phyloP scores from a whole-genome alignment of 2,329 filamentous ascomycete species.

The Trichoderma simmonsii region DNA sequence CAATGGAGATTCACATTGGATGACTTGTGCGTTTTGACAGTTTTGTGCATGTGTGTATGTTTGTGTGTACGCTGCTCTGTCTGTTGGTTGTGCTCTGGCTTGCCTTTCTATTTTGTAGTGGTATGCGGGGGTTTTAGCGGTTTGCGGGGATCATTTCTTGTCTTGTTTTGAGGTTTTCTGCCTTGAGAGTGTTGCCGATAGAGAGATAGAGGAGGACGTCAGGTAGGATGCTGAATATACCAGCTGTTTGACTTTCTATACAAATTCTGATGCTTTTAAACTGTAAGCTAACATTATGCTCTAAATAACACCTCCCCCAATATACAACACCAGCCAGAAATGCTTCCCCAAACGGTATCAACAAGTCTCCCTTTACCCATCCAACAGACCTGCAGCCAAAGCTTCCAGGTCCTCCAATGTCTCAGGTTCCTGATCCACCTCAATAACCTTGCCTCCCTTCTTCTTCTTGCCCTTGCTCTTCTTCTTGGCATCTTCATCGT shows the following conservation, averaged over 20 bases:
- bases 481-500: constrained; percentile 41
- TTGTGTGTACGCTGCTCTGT: neutral
- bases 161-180: neutral
- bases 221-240: neutral
- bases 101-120: neutral
- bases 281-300: neutral
- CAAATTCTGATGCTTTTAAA: neutral
- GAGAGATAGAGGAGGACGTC: neutral
- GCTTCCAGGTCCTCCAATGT: constrained; percentile 77
- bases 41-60: neutral
- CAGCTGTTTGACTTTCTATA: neutral
- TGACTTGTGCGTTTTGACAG: neutral
- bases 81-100: neutral
- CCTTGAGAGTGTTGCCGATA: neutral
- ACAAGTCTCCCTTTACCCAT: constrained; percentile 33
- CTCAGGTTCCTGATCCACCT: constrained; percentile 66
- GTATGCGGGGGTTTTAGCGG: too few relatives aligned
- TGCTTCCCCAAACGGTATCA: neutral
- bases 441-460: constrained; percentile 55
- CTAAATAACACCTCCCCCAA: neutral
- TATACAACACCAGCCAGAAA: neutral
- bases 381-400: constrained; percentile 69
- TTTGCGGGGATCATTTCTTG: neutral
- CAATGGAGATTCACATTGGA: neutral
- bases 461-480: constrained; percentile 41